Evolutionary conservation across 768 basidiomycete genomes (phyloP).

Genomic region (Mycena leptocephala): DNA sequence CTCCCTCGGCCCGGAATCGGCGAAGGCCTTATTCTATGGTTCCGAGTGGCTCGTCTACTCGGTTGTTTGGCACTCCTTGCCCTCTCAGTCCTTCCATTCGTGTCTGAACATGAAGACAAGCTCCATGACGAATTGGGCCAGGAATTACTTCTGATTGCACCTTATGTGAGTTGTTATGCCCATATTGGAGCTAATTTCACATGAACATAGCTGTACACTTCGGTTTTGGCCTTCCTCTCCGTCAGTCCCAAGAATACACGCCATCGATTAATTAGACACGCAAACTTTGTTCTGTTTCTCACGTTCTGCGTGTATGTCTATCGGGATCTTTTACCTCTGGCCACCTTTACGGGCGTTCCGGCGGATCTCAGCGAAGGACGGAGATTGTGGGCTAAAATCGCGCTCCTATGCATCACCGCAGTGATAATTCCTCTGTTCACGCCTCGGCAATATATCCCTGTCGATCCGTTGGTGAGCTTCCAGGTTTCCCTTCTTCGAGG

Average conservation of each 20-base stretch:
- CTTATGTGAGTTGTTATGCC: conserved; percentile 13
- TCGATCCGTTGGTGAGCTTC: conserved; percentile 61
- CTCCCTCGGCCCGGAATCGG: neutral
- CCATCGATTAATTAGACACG: conserved; percentile 58
- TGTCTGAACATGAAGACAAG: conserved; percentile 33
- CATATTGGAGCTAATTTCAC: neutral
- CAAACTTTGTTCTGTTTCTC: conserved; percentile 62
- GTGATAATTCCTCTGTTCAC: conserved; percentile 68
- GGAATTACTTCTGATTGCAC: conserved; percentile 20
- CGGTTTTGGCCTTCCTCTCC: conserved; percentile 58
- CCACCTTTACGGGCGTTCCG: conserved; percentile 67
- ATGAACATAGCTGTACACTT: conserved; percentile 55
- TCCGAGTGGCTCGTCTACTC: conserved; percentile 62
- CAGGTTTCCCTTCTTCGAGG: neutral
- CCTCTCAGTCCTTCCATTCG: conserved; percentile 59
- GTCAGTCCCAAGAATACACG: conserved; percentile 55
- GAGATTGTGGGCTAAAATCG: conserved; percentile 68
- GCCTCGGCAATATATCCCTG: conserved; percentile 72
- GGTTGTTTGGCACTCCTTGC: conserved; percentile 64
- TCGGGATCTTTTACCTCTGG: conserved; percentile 71
- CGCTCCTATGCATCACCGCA: conserved; percentile 60
- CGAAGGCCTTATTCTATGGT: conserved; percentile 55
- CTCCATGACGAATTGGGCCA: neutral
- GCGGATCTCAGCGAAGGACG: conserved; percentile 62
- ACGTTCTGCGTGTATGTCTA: conserved; percentile 67